Conservation (phyloP, 345 rosid species). For the Acer yangbiense region DNA sequence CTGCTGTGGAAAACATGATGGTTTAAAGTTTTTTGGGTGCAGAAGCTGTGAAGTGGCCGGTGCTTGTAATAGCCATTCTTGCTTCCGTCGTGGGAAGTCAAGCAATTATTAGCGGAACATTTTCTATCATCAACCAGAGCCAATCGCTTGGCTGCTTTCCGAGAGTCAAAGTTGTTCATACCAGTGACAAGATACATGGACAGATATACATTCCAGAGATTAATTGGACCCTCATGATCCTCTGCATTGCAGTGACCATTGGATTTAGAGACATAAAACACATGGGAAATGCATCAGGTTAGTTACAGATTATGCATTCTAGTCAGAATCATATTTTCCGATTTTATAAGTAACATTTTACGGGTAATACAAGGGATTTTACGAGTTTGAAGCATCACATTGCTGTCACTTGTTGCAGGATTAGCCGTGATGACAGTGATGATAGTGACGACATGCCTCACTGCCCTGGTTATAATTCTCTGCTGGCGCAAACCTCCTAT, state of each 20-base stretch:
- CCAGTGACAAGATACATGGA: constrained; percentile 96
- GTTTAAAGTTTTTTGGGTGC: constrained; percentile 28
- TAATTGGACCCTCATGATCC: constrained; percentile 98
- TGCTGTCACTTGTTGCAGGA: constrained; percentile 50
- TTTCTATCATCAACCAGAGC: constrained; percentile 98
- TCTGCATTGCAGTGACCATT: constrained; percentile 94
- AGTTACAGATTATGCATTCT: background rate
- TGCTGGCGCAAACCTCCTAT: constrained; percentile 94
- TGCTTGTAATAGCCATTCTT: constrained; percentile 82
- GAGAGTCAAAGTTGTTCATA: constrained; percentile 95
- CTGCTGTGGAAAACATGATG: background rate
- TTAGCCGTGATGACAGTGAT: constrained; percentile 98
- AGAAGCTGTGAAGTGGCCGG: constrained; percentile 85
- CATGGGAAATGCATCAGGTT: constrained; percentile 97
- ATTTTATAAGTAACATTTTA: background rate
- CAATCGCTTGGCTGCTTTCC: constrained; percentile 99
- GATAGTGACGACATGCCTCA: constrained; percentile 98
- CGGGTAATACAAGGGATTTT: too few relatives aligned
- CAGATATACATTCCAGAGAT: constrained; percentile 98
- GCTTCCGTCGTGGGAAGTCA: constrained; percentile 99
- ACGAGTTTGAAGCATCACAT: too few relatives aligned
- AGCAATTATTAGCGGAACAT: constrained; percentile 97
- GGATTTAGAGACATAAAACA: constrained; percentile 98
- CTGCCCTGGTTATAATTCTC: constrained; percentile 78
- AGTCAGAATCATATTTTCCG: background rate